Conservation (phyloP, 441 rosid genomes). For the Pelargonium myrrhifolium region DNA sequence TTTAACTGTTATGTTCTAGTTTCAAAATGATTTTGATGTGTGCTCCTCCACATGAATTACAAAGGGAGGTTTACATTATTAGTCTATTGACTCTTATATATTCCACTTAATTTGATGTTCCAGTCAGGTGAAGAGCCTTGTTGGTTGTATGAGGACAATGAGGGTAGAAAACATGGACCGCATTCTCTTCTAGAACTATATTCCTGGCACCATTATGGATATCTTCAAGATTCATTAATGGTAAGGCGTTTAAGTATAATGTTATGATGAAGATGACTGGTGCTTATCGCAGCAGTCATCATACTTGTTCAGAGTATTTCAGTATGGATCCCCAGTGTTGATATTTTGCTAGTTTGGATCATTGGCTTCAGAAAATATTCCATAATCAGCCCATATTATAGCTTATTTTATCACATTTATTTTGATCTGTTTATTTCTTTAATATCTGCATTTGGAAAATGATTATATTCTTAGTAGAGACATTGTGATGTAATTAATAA, state of each 20-base stretch:
- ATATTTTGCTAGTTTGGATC: not conserved
- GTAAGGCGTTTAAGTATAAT: conserved; percentile 33
- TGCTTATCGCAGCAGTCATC: not conserved
- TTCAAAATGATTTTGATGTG: not conserved
- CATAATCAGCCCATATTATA: not conserved
- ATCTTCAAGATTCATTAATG: conserved; percentile 50
- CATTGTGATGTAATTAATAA: not conserved
- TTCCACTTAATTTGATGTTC: conserved; percentile 16
- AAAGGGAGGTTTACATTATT: not conserved
- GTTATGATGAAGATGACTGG: not conserved
- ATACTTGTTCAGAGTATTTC: not conserved
- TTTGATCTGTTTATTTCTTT: not conserved
- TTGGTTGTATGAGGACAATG: conserved; percentile 75
- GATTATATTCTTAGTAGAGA: not conserved
- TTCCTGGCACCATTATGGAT: conserved; percentile 64
- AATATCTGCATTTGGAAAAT: not conserved
- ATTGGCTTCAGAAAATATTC: not conserved
- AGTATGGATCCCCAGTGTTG: not conserved
- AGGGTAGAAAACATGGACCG: conserved; percentile 72
- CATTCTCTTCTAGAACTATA: conserved; percentile 57
- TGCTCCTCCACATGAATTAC: not conserved
- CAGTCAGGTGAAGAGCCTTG: conserved; percentile 61
- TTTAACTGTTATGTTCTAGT: conserved; percentile 12
- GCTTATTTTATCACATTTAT: not conserved
- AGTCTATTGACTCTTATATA: conserved; percentile 12